Evolutionary conservation across 352 stramenopile genomes (phyloP), one percentile per base, ranked within the genome.

Genomic region (Phytopythium oedochilum): DNA sequence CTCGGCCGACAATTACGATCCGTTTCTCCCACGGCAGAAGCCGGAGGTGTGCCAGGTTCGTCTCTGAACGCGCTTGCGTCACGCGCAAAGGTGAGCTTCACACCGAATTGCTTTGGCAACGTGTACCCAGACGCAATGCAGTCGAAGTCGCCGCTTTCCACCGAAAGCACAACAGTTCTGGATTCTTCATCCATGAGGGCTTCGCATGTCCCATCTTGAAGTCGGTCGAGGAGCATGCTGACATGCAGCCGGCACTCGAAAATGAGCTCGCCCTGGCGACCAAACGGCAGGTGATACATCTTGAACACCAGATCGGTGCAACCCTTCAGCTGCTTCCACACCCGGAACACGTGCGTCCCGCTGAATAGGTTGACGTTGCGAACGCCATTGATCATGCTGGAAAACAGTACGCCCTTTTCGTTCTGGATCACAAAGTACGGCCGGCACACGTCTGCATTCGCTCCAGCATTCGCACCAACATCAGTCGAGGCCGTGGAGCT

Each of bases 221-320:
- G 50, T 28, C 50, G 34, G n/a, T 94, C 80, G 29, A 95, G 60
- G 5, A 95, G 60, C 20, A 95, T 70, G 29, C 75, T 89, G 5
- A 77, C 70, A 31, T 93, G 82, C 9, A 95, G 53, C 28, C 86
- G 76, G 20, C 62, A 75, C 44, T 95, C 86, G 36, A 95, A 75
- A 31, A 95, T 71, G n/a, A 94, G 46, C 47, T 95, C 78, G 8
- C 86, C 86, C 55, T 92, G 82, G 39, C 80, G 73, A 17, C 83
- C 85, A 42, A 91, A 92, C n/a, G 86, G 86, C 54, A 95, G 67
- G 55, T 95, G 81, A 53, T 95, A 95, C 83, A 95, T 94, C 60
- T 92, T 90, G 25, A 95, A 60, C 26, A 75, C 45, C 20, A 95
- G 63, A 43, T 95, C 86, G 29, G 71, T 70, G 60, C 83, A 91